phyloP scores from a whole-genome alignment of 441 rosid genomes.

The Gossypium trilobum region DNA sequence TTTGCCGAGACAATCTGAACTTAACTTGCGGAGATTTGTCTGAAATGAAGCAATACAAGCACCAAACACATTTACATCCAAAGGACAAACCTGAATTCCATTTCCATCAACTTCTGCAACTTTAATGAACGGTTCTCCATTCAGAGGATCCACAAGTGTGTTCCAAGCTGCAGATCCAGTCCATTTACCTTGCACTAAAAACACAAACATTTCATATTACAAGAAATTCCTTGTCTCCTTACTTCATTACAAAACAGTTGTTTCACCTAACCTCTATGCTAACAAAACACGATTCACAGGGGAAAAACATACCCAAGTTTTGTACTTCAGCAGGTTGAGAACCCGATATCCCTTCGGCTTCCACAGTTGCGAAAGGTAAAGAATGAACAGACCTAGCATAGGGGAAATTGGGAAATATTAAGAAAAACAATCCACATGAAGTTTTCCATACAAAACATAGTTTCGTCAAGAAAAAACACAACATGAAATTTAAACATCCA shows the following conservation, averaged over 20 bases:
- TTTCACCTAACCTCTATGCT: background rate
- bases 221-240: slow-evolving; percentile 3
- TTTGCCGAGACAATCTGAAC: background rate
- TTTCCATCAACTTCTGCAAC: slow-evolving; percentile 71
- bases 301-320: slow-evolving; percentile 55
- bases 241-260: background rate
- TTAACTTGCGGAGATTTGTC: background rate
- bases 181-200: slow-evolving; percentile 88
- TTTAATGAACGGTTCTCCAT: slow-evolving; percentile 86
- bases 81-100: slow-evolving; percentile 51
- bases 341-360: slow-evolving; percentile 72
- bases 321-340: slow-evolving; percentile 75
- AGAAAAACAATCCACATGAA: background rate
- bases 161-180: slow-evolving; percentile 52
- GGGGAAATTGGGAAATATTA: background rate
- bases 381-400: slow-evolving; percentile 52
- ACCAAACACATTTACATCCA: background rate
- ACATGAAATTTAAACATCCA: background rate
- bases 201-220: slow-evolving; percentile 8
- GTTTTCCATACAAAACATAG: background rate
- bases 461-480: background rate
- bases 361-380: slow-evolving; percentile 71
- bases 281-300: too few species aligned
- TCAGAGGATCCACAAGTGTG: slow-evolving; percentile 73
- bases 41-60: background rate